Evolutionary conservation across 768 basidiomycete species (phyloP).

Genomic region (Boletus edulis): DNA sequence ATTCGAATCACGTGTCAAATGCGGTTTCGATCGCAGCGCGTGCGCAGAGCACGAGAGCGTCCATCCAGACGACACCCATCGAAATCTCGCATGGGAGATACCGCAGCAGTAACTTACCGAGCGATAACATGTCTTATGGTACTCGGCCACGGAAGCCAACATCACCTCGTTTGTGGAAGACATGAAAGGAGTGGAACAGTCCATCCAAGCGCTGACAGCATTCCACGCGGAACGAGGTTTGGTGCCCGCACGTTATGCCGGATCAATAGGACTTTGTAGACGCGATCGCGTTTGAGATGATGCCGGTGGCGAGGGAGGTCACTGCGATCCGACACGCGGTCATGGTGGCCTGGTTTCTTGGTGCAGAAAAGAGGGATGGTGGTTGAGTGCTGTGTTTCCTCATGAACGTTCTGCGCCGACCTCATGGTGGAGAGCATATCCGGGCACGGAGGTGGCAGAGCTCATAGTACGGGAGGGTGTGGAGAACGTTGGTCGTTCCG

Average conservation of each 20-base stretch:
- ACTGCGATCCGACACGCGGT: constrained; percentile 65
- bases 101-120: constrained; percentile 61
- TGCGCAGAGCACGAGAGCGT: constrained; percentile 17
- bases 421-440: constrained; percentile 17
- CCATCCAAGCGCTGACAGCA: constrained; percentile 49
- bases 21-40: constrained; percentile 50
- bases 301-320: constrained; percentile 60
- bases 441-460: neutral
- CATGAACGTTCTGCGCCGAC: constrained; percentile 36
- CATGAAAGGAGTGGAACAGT: constrained; percentile 32
- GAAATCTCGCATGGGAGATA: constrained; percentile 75
- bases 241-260: constrained; percentile 46
- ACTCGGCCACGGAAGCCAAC: constrained; percentile 33
- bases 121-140: constrained; percentile 5
- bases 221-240: constrained; percentile 66
- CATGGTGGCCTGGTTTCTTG: constrained; percentile 21
- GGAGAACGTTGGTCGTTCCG: constrained; percentile 33
- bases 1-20: constrained; percentile 44
- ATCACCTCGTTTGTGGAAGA: constrained; percentile 42
- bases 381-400: constrained; percentile 69
- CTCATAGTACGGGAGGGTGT: constrained; percentile 33
- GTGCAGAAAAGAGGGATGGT: constrained; percentile 45
- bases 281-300: constrained; percentile 74
- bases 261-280: constrained; percentile 57
- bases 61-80: constrained; percentile 35